Percentiles rank a stretch among this genome's conserved stretches.
Conservation (phyloP, 163 green algal species). For the Scenedesmus sp. region DNA sequence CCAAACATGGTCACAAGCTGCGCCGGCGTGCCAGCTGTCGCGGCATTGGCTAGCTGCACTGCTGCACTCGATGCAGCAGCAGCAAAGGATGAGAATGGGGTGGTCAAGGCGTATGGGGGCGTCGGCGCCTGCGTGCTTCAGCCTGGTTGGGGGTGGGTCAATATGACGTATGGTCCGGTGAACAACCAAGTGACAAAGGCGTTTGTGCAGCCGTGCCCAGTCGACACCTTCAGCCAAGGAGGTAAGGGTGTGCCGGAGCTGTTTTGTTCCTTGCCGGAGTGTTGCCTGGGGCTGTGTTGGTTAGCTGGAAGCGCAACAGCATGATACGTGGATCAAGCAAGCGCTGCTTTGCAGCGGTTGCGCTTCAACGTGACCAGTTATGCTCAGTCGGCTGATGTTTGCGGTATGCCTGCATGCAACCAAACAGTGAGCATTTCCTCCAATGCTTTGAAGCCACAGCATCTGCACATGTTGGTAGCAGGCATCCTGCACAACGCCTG, state of each 20-base stretch:
- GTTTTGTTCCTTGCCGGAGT: background rate
- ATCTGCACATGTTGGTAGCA: no score
- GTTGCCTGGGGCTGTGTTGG: background rate
- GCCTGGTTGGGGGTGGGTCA: conserved; percentile 4
- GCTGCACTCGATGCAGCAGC: background rate
- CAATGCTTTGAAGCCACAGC: no score
- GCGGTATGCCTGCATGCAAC: no score
- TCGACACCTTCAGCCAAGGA: background rate
- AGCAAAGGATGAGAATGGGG: background rate
- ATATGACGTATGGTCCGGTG: background rate
- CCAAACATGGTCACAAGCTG: background rate
- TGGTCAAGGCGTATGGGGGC: background rate
- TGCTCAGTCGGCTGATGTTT: no score
- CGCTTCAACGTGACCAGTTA: no score
- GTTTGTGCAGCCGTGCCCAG: background rate
- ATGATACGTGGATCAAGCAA: no score
- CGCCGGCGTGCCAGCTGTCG: background rate
- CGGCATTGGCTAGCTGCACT: background rate
- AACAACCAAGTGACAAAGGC: background rate
- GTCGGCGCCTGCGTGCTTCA: background rate
- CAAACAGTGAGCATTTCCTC: no score
- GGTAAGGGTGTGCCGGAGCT: background rate
- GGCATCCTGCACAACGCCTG: no score
- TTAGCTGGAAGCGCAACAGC: background rate
- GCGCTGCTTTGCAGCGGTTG: no score